These are phyloP conservation scores for Phytophthora ramorum DNA, from an alignment of 352 stramenopile species.

Conservation along the genomic window DNA sequence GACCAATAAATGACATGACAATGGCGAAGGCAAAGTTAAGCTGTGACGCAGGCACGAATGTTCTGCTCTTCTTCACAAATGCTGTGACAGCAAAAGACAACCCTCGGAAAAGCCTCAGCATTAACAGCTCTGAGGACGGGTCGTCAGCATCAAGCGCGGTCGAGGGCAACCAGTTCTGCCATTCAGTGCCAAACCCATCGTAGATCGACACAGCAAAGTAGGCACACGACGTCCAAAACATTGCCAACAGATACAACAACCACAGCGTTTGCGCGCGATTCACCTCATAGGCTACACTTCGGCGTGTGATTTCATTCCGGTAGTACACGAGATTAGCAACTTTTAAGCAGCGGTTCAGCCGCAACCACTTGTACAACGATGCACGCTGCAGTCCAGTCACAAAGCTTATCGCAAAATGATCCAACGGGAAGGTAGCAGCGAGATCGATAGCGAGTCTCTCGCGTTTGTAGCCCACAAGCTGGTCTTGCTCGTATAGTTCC, in stretches of 20 bases:
- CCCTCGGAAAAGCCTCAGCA: conserved; percentile 54
- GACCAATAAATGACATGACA: conserved; percentile 55
- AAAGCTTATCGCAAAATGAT: conserved; percentile 48
- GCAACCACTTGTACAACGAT: conserved; percentile 43
- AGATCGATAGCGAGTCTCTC: conserved; percentile 54
- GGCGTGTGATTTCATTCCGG: conserved; percentile 65
- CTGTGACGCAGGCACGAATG: conserved; percentile 49
- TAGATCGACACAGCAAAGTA: conserved; percentile 70
- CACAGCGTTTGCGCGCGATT: conserved; percentile 63
- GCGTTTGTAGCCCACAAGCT: conserved; percentile 59
- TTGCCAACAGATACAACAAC: conserved; percentile 61
- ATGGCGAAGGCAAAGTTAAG: conserved; percentile 63
- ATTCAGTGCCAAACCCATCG: conserved; percentile 56
- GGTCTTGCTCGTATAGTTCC: conserved; percentile 71
- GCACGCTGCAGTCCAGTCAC: conserved; percentile 7
- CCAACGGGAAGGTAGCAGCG: conserved; percentile 53
- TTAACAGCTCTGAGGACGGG: conserved; percentile 34
- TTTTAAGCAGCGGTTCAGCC: conserved; percentile 67
- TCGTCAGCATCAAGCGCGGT: conserved; percentile 38
- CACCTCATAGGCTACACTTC: conserved; percentile 63
- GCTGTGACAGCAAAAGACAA: conserved; percentile 60
- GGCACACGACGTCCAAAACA: conserved; percentile 72
- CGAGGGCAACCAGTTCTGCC: conserved; percentile 62
- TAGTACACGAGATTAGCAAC: conserved; percentile 63
- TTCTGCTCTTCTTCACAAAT: conserved; percentile 69